Percentiles rank a stretch among this genome's conserved stretches.
These are phyloP conservation scores for Solanum virginianum DNA, from an alignment of 257 asterid species.

Conservation along the genomic window DNA sequence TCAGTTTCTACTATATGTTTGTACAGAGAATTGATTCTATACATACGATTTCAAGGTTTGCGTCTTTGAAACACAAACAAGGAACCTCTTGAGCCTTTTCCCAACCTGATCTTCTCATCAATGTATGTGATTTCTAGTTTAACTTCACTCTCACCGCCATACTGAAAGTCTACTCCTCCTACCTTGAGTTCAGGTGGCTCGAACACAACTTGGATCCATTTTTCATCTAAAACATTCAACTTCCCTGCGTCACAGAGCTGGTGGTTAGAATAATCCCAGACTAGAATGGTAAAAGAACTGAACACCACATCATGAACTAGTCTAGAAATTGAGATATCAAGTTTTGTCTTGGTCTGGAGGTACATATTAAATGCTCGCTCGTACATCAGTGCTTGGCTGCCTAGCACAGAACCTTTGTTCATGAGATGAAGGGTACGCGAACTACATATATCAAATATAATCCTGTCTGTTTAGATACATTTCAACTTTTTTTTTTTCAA, in stretches of 20 bases:
- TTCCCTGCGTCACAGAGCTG: constrained; percentile 34
- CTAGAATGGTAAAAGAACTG: background rate
- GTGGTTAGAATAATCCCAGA: background rate
- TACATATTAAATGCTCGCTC: background rate
- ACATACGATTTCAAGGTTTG: background rate
- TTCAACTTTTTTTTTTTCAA: no score
- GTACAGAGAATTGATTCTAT: background rate
- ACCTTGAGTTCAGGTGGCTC: constrained; percentile 71
- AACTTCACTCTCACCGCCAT: constrained; percentile 90
- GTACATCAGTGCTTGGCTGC: background rate
- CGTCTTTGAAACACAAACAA: constrained; percentile 62
- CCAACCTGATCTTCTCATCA: constrained; percentile 71
- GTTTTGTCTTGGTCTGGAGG: background rate
- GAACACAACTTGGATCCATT: constrained; percentile 81
- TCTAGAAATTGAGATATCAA: background rate
- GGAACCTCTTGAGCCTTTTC: constrained; percentile 90
- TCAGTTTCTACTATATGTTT: background rate
- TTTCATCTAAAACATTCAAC: constrained; percentile 57
- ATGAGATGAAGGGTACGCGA: background rate
- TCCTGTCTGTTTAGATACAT: no score
- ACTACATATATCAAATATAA: background rate
- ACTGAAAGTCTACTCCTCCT: constrained; percentile 51
- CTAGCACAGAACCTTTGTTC: background rate
- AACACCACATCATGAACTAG: background rate
- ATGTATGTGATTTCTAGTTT: constrained; percentile 77